These are phyloP conservation scores for Picochlorum costavermella DNA, from an alignment of 139 green algal species.

Conservation along the genomic window DNA sequence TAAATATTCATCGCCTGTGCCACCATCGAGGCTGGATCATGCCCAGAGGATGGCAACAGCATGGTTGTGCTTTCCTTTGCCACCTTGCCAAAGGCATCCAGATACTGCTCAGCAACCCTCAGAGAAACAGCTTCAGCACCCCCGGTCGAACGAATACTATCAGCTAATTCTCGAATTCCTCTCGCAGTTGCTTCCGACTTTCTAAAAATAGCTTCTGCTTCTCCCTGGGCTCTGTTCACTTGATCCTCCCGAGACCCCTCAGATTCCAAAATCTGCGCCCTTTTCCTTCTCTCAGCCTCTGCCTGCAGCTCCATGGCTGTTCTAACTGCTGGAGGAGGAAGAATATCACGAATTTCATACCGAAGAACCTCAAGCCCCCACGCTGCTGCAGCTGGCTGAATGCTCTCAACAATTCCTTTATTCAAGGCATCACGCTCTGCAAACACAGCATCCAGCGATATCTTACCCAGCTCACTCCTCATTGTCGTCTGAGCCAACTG, in stretches of 20 bases:
- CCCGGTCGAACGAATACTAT: constrained; percentile 35
- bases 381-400: constrained; percentile 52
- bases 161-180: constrained; percentile 52
- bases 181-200: constrained; percentile 57
- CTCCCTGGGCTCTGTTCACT: constrained; percentile 80
- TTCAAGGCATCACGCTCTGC: constrained; percentile 91
- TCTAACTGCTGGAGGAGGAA: constrained; percentile 67
- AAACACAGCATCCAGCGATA: constrained; percentile 94
- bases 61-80: constrained; percentile 85
- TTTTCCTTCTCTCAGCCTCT: constrained; percentile 91
- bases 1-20: constrained; percentile 65
- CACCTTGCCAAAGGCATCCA: constrained; percentile 70
- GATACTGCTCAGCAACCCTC: constrained; percentile 66
- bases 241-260: constrained; percentile 66
- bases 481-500: constrained; percentile 96
- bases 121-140: constrained; percentile 60
- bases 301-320: constrained; percentile 92
- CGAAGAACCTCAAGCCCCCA: constrained; percentile 90
- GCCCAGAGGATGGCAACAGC: constrained; percentile 64
- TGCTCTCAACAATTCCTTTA: constrained; percentile 66
- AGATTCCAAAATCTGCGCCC: constrained; percentile 74
- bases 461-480: constrained; percentile 93
- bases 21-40: constrained; percentile 77
- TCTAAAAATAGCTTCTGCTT: constrained; percentile 58
- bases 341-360: constrained; percentile 92